A percentile compares a stretch with the other conserved stretches of the same genome.
Conservation (phyloP, 768 basidiomycete genomes). For the Scleroderma citrinum region DNA sequence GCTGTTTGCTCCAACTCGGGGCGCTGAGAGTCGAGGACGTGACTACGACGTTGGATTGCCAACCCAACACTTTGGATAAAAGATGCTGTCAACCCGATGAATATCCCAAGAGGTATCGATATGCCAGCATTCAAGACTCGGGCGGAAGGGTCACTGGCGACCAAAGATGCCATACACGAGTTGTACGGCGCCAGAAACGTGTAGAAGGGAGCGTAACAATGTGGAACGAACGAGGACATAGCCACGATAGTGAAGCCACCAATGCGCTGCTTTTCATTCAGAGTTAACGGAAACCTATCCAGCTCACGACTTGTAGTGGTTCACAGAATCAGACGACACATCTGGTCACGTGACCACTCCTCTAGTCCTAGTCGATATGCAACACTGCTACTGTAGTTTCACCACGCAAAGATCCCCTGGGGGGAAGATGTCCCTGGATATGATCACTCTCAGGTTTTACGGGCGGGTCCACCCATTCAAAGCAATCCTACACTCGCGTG, state of each 20-base stretch:
- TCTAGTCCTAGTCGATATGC: too few species aligned
- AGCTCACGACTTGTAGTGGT: neutral
- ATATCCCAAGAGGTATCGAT: constrained; percentile 38
- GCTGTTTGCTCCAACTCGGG: constrained; percentile 58
- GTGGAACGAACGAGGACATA: neutral
- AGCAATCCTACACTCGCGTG: constrained; percentile 7
- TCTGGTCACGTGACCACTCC: neutral
- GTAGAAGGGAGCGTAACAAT: neutral
- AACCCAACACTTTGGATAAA: constrained; percentile 88
- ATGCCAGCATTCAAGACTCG: constrained; percentile 19
- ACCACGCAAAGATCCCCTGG: constrained; percentile 17
- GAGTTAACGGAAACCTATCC: neutral
- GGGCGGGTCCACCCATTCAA: constrained; percentile 4
- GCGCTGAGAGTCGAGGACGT: constrained; percentile 72
- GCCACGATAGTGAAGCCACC: neutral
- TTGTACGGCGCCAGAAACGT: neutral
- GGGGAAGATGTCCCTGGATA: constrained; percentile 19
- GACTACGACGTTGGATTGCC: constrained; percentile 91
- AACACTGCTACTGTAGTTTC: constrained; percentile 14
- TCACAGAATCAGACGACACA: too few species aligned
- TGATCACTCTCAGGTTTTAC: constrained; percentile 3
- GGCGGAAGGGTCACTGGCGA: neutral
- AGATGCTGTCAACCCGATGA: constrained; percentile 71
- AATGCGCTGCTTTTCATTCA: constrained; percentile 4
- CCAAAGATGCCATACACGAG: neutral